Evolutionary conservation across 2,329 filamentous ascomycete species (phyloP), one percentile per base, ranked within the genome.

Genomic region (Ceratocystis colombiana): DNA sequence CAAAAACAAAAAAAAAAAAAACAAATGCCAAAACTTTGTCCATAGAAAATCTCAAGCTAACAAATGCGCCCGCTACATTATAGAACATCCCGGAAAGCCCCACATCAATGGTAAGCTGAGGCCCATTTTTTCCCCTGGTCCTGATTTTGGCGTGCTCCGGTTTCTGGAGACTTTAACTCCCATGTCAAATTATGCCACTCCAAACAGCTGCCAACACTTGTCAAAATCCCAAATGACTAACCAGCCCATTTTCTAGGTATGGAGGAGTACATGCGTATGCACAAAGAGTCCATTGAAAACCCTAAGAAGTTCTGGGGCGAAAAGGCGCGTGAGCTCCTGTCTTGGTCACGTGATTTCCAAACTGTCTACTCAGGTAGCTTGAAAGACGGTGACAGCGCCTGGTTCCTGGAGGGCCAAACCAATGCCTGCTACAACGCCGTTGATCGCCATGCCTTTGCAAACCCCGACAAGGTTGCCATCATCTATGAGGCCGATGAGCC

Each of bases 341-440:
- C 88, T 63, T 99, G 94, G 89, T 86, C 90, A 70, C 84, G 83
- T 71, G 93, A 97, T 74, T 99, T 99, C 78, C 79, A 96, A 76
- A 97, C 92, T 12, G 91, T 95, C 64, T 85, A 85, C 75, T 84
- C 82, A 68, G 94, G 94, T 68, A 86, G 85, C 37, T 84, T 99
- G 66, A 76, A 76, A 64, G 81, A 88, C 69, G 94, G 94, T 71
- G 92, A 99, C 79, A 87, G 83, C 73, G 89, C 91, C 69, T 99
- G 94, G 93, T 99, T 97, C 75, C 78, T 92, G 69, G 94, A 96
- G 79, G 94, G 94, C 71, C 85, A 87, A 72, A 81, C 99, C 73
- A 99, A 99, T 73, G 94, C 94, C 69, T 94, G 89, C 33, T 97
- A 91, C 85, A 99, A 99, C 81, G 96, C 91, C 74, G 87, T 99